phyloP scores from a whole-genome alignment of 768 basidiomycete species.

The Pleurotus cornucopiae region DNA sequence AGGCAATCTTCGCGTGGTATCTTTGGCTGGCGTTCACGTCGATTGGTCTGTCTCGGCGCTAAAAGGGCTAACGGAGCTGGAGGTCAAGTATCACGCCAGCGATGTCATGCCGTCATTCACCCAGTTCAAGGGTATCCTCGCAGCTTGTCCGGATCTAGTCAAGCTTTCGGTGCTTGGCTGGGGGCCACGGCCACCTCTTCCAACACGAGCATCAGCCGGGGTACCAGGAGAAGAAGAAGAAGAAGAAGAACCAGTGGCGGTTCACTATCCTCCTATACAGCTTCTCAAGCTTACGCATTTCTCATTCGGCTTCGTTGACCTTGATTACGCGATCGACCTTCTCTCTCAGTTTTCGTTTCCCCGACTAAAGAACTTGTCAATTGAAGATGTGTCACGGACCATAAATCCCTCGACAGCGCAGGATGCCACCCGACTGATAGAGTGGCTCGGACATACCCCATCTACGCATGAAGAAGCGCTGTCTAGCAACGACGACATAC shows the following conservation, averaged over 20 bases:
- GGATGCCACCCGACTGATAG: slow-evolving; percentile 33
- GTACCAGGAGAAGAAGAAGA: neutral
- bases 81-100: slow-evolving; percentile 51
- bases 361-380: slow-evolving; percentile 18
- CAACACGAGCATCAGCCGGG: neutral
- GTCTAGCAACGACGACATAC: too few relatives aligned
- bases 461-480: too few relatives aligned
- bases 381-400: slow-evolving; percentile 40
- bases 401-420: slow-evolving; percentile 27
- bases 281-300: slow-evolving; percentile 28
- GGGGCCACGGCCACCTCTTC: slow-evolving; percentile 33
- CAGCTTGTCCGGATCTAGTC: slow-evolving; percentile 35
- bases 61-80: slow-evolving; percentile 38
- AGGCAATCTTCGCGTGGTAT: slow-evolving; percentile 32
- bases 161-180: slow-evolving; percentile 48
- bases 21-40: slow-evolving; percentile 54
- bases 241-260: slow-evolving; percentile 6
- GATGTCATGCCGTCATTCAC: slow-evolving; percentile 51
- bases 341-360: slow-evolving; percentile 31
- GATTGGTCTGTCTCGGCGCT: slow-evolving; percentile 44
- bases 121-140: slow-evolving; percentile 41
- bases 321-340: slow-evolving; percentile 31
- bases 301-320: slow-evolving; percentile 41
- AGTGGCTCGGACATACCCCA: slow-evolving; percentile 20
- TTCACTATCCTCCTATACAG: slow-evolving; percentile 13